These are phyloP conservation scores for Spiromastix sp. DNA, from an alignment of 2,329 filamentous ascomycete species.

Conservation along the genomic window DNA sequence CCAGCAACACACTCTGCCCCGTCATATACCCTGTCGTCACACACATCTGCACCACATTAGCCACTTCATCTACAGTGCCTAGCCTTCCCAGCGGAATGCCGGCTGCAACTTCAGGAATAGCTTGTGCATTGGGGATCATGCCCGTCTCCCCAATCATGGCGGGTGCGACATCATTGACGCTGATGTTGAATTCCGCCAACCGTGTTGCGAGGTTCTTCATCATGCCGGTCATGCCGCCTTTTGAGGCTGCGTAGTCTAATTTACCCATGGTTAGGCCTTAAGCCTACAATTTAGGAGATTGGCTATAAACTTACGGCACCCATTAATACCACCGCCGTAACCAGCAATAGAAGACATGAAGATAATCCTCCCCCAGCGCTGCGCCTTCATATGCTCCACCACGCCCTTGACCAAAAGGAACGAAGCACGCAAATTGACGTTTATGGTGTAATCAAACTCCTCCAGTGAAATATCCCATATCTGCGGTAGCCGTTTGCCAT, in stretches of 20 bases:
- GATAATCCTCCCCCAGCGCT: constrained; percentile 54
- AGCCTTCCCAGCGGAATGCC: constrained; percentile 51
- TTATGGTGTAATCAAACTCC: constrained; percentile 54
- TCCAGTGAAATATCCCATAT: constrained; percentile 51
- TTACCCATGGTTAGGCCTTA: not conserved
- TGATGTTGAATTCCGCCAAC: constrained; percentile 51
- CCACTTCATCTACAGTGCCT: constrained; percentile 49
- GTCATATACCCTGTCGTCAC: constrained; percentile 52
- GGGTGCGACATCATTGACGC: constrained; percentile 58
- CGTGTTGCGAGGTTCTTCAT: constrained; percentile 54
- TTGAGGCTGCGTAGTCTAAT: constrained; percentile 45
- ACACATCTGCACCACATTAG: constrained; percentile 51
- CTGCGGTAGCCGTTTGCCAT: constrained; percentile 49
- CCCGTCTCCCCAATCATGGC: constrained; percentile 58
- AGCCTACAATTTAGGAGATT: not conserved
- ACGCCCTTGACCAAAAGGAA: constrained; percentile 53
- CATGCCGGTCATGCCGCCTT: constrained; percentile 53
- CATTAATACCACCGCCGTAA: constrained; percentile 54
- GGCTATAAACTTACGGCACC: constrained; percentile 35
- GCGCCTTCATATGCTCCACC: constrained; percentile 50
- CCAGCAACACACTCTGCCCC: constrained; percentile 45
- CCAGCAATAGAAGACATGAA: constrained; percentile 55
- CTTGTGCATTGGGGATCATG: constrained; percentile 51
- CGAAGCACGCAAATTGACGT: constrained; percentile 51
- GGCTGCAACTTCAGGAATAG: constrained; percentile 48